These are phyloP conservation scores for Malassezia obtusa DNA, from an alignment of 1,284 basidiomycete species.

Conservation along the genomic window DNA sequence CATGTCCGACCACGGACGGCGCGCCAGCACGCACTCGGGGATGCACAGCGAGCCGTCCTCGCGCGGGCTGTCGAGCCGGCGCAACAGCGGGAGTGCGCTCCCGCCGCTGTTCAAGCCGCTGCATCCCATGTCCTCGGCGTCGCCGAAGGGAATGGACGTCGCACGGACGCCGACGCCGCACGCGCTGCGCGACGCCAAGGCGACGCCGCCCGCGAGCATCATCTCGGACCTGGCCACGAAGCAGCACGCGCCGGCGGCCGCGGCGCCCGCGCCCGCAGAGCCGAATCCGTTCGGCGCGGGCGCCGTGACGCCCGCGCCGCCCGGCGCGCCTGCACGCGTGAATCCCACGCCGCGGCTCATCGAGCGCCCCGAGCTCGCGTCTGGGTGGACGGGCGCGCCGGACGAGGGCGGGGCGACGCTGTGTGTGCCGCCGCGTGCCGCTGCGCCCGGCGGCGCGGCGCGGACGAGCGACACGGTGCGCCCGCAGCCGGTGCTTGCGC, in stretches of 20 bases:
- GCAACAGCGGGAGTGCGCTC: not conserved
- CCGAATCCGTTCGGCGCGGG: constrained; percentile 41
- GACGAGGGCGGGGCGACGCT: not conserved
- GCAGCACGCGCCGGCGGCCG: constrained; percentile 19
- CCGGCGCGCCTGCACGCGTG: constrained; percentile 9
- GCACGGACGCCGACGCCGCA: not conserved
- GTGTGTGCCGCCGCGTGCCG: too few relatives aligned
- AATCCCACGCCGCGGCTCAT: constrained; percentile 18
- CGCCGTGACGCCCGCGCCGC: constrained; percentile 33
- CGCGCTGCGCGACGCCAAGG: constrained; percentile 15
- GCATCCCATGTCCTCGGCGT: not conserved
- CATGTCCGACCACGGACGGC: constrained; percentile 12
- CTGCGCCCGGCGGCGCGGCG: not conserved
- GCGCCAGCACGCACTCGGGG: not conserved
- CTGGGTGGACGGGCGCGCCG: not conserved
- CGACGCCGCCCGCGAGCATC: constrained; percentile 34
- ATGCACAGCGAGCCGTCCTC: not conserved
- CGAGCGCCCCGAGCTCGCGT: not conserved
- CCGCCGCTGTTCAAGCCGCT: not conserved
- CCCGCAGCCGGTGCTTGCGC: too few relatives aligned
- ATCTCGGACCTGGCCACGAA: constrained; percentile 46
- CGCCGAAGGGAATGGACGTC: not conserved
- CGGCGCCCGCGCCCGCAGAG: constrained; percentile 21
- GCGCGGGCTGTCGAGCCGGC: not conserved
- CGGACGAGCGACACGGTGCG: too few relatives aligned